These are phyloP conservation scores for Podaxis carcinomalis DNA, from an alignment of 768 basidiomycete genomes.

Conservation along the genomic window DNA sequence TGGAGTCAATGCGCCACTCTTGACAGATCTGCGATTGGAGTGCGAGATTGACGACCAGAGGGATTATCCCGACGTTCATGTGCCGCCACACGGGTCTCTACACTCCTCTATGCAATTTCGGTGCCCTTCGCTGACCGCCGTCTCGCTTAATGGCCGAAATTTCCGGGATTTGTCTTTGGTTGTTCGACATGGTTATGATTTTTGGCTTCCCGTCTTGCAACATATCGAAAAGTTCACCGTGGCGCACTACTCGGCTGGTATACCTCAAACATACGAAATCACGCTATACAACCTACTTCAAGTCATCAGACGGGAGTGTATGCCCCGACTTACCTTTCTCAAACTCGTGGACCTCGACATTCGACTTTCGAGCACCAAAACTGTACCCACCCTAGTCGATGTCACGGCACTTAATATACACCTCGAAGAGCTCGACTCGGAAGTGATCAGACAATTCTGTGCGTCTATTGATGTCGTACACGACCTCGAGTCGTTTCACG, in stretches of 20 bases:
- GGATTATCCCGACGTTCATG: background rate
- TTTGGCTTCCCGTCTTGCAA: conserved; percentile 11
- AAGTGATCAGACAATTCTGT: conserved; percentile 10
- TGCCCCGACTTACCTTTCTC: conserved; percentile 14
- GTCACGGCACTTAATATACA: conserved; percentile 12
- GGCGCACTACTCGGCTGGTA: conserved; percentile 2
- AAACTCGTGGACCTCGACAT: conserved; percentile 14
- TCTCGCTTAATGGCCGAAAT: conserved; percentile 18
- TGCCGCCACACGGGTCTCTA: background rate
- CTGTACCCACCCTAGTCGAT: background rate
- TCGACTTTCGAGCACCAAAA: background rate
- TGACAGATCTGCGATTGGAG: conserved; percentile 9
- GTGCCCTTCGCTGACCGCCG: conserved; percentile 11
- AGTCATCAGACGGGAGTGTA: conserved; percentile 1
- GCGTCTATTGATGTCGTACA: conserved; percentile 9
- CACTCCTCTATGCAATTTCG: background rate
- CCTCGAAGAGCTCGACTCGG: conserved; percentile 16
- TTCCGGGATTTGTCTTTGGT: conserved; percentile 10
- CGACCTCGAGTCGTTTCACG: conserved; percentile 12
- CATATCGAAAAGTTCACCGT: conserved; percentile 14
- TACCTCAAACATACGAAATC: conserved; percentile 5
- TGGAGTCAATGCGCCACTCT: conserved; percentile 5
- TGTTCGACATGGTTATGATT: conserved; percentile 1
- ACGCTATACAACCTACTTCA: conserved; percentile 6
- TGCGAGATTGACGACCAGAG: conserved; percentile 15